Evolutionary conservation across 768 basidiomycete genomes (phyloP), one percentile per base, ranked within the genome.

Genomic region (Russula sp.): DNA sequence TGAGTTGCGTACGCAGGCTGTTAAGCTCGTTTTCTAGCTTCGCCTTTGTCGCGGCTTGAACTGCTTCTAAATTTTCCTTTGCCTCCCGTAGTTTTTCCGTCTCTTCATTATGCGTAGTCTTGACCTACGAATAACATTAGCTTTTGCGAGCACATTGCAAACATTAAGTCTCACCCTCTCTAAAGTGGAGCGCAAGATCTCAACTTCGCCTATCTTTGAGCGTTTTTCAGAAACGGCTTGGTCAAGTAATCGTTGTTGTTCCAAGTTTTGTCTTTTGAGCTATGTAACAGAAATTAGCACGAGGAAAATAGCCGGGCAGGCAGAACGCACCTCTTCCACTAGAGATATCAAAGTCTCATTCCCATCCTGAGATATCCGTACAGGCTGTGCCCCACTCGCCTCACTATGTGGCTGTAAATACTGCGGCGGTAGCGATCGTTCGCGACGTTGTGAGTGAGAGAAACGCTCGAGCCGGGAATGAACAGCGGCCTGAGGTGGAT

Each of bases 131-230:
- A 34, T 46, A 22, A 8, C 34, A 10, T 61, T 20, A 51, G 59
- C 38, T 13, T 36, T 11, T 30, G 30, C 4, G 9, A 20, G 26
- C 38, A 36, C 30, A 46, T 5, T 4, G 38, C 5, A 38, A 42
- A 2, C 18, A n/a, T 42, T 20, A 42, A 4, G 13, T 9, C 3
- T 6, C 46, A 69, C 68, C 66, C 64, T 69, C 10, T 69, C 57
- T 24, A 67, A 42, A 51, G 59, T 64, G 18, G 61, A 49, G 5
- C 68, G 68, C 32, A 69, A 44, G 22, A 69, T 64, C 42, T 61
- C 68, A 20, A 67, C 63, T 50, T 69, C 68, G 24, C 68, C 68
- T 5, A 62, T 68, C 49, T 68, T 69, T 5, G 60, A 40, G 14
- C 63, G 66, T 40, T 69, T 69, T 61, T 69, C 68, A 26, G 32